These are phyloP conservation scores for Ananas comosus DNA, from an alignment of 176 grass and related monocot genomes.

Conservation along the genomic window DNA sequence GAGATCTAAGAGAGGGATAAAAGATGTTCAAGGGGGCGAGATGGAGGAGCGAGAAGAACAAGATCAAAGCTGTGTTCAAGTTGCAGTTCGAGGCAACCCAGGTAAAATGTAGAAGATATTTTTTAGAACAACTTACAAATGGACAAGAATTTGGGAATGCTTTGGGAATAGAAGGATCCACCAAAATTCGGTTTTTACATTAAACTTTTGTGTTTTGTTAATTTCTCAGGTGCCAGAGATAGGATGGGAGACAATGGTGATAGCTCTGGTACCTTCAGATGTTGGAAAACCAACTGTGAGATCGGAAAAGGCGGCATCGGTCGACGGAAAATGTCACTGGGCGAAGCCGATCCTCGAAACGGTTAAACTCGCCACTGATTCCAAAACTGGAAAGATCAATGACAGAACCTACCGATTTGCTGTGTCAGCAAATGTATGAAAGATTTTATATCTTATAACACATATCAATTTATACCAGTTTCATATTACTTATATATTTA, in stretches of 20 bases:
- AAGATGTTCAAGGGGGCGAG: constrained; percentile 83
- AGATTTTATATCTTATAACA: background rate
- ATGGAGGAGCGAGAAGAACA: constrained; percentile 75
- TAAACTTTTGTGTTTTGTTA: background rate
- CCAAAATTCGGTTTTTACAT: background rate
- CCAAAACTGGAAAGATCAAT: constrained; percentile 42
- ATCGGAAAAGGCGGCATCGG: constrained; percentile 45
- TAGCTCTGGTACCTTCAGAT: constrained; percentile 70
- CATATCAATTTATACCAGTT: no score
- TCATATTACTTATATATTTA: no score
- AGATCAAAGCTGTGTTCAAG: constrained; percentile 83
- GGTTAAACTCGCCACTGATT: constrained; percentile 43
- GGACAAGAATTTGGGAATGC: no score
- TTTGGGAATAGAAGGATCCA: background rate
- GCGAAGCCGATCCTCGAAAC: constrained; percentile 54
- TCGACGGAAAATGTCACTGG: constrained; percentile 59
- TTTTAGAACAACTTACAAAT: no score
- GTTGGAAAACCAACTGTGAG: constrained; percentile 62
- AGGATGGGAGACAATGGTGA: constrained; percentile 67
- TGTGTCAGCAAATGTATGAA: constrained; percentile 58
- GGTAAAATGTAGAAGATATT: constrained; percentile 11
- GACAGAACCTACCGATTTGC: constrained; percentile 89
- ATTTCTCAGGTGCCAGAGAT: constrained; percentile 44
- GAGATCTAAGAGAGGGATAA: background rate
- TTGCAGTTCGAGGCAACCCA: constrained; percentile 78